Percentiles rank a stretch among this genome's conserved stretches.
These are phyloP conservation scores for Climacium dendroides DNA, from an alignment of 225 moss, liverwort and hornwort genomes.

Conservation along the genomic window DNA sequence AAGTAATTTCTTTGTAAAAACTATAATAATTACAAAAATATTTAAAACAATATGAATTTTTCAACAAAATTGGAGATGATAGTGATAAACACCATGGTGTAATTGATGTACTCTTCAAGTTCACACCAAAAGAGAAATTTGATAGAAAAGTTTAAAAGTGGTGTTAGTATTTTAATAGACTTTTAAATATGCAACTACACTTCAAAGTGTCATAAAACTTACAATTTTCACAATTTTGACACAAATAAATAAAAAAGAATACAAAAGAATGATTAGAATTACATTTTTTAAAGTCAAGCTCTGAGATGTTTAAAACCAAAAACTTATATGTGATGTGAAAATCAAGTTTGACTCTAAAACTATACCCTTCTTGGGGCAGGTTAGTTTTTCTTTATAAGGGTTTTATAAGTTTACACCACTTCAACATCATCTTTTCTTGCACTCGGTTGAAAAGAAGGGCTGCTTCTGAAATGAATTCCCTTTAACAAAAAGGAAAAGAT, in stretches of 20 bases:
- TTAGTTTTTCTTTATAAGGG: no score
- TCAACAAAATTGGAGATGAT: background rate
- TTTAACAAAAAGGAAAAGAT: no score
- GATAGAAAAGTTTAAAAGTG: background rate
- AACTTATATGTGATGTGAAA: no score
- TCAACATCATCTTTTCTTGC: background rate
- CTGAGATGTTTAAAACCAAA: no score
- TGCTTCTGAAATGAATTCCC: background rate
- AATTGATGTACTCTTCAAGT: background rate
- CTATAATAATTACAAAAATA: background rate
- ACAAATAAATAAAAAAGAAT: background rate
- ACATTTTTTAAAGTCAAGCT: no score
- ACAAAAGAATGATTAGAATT: no score
- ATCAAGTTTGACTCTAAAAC: no score
- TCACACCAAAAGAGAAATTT: accelerated
- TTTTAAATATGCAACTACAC: background rate
- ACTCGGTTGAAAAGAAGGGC: background rate
- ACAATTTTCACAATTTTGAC: background rate
- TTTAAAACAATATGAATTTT: background rate
- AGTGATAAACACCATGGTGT: background rate
- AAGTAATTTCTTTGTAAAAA: no score
- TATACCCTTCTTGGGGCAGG: no score
- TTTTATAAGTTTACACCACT: background rate
- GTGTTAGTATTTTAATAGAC: background rate
- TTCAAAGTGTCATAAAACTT: background rate